Evolutionary conservation across 305 asterid genomes (phyloP), one percentile per base, ranked within the genome.

Genomic region (Solanum hybrid): DNA sequence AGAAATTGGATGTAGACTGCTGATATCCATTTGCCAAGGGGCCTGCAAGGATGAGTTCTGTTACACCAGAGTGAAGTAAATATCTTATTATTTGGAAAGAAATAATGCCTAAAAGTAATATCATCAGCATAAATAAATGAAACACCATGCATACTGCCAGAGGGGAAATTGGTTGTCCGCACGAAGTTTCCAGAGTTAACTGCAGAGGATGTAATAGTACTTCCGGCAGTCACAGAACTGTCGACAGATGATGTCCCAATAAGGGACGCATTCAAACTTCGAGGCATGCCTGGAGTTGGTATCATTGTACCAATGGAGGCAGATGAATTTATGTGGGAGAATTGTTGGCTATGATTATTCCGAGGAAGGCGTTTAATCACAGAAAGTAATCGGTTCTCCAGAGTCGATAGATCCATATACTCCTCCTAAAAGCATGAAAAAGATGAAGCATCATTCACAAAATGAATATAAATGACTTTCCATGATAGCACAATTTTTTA

Each of bases 201-300:
- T 14, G 92, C 87, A 89, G 97, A 91, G 74, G 98, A 93, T 91
- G 94, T 90, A 92, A 93, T 73, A 74, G 90, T 90, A 91, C 91
- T 96, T 80, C 94, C 90, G 61, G 94, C 90, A 20, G 93, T 92
- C 90, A 92, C 90, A 46, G 96, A 93, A 91, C 92, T 92, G 91
- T 96, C 97, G 91, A 94, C 89, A 78, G 96, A 91, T 67, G 98
- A 92, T 87, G 94, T 89, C 74, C 94, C 97, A 76, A 89, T 89
- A 74, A 94, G 88, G 93, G 92, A 92, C 42, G 95, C 89, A 90
- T 94, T 96, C 90, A 94, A 96, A 93, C 93, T 89, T 92, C 95
- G 98, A 86, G 95, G 93, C 93, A 96, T 93, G 51, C 99, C 99
- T 88, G 99, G 99, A 75, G 99, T 97, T 88, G 99, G 99, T 89